Evolutionary conservation across 495 filamentous ascomycete genomes (phyloP), one percentile per base, ranked within the genome.

Genomic region (Jackrogersella minutella): DNA sequence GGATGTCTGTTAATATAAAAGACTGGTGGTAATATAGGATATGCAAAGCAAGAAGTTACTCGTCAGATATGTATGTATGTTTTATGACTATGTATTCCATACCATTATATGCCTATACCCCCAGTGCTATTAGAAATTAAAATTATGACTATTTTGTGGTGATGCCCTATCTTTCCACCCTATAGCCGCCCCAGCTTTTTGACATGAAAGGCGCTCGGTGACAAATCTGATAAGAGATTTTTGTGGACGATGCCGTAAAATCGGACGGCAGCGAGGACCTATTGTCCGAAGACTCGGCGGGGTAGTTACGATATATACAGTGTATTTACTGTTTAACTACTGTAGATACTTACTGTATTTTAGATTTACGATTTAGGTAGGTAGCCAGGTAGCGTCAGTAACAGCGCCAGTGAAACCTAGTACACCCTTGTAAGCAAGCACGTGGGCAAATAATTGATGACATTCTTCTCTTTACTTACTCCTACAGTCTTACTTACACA

Each of bases 191-290:
- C n/a, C n/a, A n/a, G n/a, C n/a, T n/a, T n/a, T 30, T 30, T 43
- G 26, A 34, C 26, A 41, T 44, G 54, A 57, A 64, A 22, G 52
- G 50, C 59, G 51, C 31, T 34, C 2, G n/a, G 55, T 55, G 31
- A 56, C 34, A 16, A 36, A 47, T 43, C 39, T 22, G 58, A 31
- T 14, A 24, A 14, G 10, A 30, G 24, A 60, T 26, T 13, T 36
- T n/a, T 11, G 11, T 3, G 11, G 6, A 36, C 33, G 11, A 36
- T 36, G 33, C 33, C 6, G 8, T 36, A n/a, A 2, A 36, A n/a
- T 36, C 11, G 33, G 33, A 10, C 8, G 5, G n/a, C n/a, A n/a
- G n/a, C 5, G 1, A 10, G 43, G 24, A 37, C 49, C 11, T 37
- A 10, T 43, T 11, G 40, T n/a, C n/a, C n/a, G 13, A 43, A 26